phyloP scores from a whole-genome alignment of 768 basidiomycete genomes.

The Russula emetica region DNA sequence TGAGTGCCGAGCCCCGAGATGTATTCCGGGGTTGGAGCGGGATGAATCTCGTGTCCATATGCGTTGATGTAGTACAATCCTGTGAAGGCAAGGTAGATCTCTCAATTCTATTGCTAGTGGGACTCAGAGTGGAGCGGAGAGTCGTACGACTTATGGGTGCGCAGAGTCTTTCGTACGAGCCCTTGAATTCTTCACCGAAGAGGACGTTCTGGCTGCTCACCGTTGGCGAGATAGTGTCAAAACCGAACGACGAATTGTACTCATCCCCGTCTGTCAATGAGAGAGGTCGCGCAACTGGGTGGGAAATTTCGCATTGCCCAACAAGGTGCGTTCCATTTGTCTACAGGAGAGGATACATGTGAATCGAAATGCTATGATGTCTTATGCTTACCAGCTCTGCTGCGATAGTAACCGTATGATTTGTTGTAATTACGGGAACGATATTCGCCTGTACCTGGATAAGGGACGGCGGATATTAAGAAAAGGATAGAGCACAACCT shows the following conservation, averaged over 20 bases:
- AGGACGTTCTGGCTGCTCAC: conserved; percentile 56
- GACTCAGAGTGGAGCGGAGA: no score
- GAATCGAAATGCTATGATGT: background rate
- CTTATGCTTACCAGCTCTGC: conserved; percentile 59
- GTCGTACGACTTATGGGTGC: conserved; percentile 59
- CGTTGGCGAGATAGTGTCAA: conserved; percentile 38
- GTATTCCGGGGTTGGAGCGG: conserved; percentile 79
- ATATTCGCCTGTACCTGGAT: conserved; percentile 57
- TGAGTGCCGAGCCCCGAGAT: conserved; percentile 55
- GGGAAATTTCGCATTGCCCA: conserved; percentile 92
- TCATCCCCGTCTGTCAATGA: conserved; percentile 16
- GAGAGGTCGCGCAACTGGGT: conserved; percentile 51
- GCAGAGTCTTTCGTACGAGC: conserved; percentile 50
- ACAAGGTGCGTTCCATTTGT: conserved; percentile 73
- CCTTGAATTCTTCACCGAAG: conserved; percentile 56
- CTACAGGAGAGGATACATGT: conserved; percentile 36
- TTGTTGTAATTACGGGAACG: conserved; percentile 87
- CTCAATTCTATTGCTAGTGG: background rate
- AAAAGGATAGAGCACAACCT: conserved; percentile 35
- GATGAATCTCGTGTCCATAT: conserved; percentile 90
- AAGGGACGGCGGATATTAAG: conserved; percentile 17
- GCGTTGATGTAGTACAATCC: conserved; percentile 86
- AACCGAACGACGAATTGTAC: conserved; percentile 31
- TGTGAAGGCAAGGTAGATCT: conserved; percentile 31
- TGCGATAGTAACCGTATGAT: conserved; percentile 93